Base-by-base conservation (phyloP, 2,329 filamentous ascomycete species). In the Cryoendolithus antarcticus region DNA sequence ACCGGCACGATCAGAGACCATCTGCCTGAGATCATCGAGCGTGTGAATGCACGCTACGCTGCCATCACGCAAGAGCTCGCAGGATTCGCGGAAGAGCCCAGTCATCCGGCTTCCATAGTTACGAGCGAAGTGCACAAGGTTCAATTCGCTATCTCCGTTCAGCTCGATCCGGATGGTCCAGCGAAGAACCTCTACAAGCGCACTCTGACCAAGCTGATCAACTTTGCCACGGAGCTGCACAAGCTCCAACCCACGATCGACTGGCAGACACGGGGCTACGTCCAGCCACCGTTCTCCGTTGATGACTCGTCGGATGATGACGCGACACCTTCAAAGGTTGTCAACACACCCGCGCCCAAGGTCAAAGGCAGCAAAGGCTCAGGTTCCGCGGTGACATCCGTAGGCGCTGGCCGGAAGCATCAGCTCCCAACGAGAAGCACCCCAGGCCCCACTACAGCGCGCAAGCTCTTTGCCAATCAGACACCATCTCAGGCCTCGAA, bases 21-120 rank as follows among this genome's bases (percentile, higher is more conserved):
- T 6, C 42, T 56, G 4, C 69, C 69, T 0, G 42, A 47, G 0
- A 69, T 73, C 3, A 57, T 62, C 0, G 47, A 54, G 0, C 58
- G 67, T n/a, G 66, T 75, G 1, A 44, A 63, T 4, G 39, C 50
- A 1, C 61, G 72, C 4, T 66, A 82, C 0, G 44, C 58, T 0
- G 54, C 65, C 0, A 74, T 86, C 2, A 64, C 74, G 1, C 48
- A 52, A 0, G 62, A 80, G 40, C 66, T 93, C 0, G 46, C 55
- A 0, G 61, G 60, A 0, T 68, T 88, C 0, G 79, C 84, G 30
- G 71, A 83, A 0, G 80, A 81, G 0, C 60, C 60, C 0, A 60
- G 65, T 0, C 83, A 86, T 32, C 72, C 86, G 0, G 71, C 77
- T n/a, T 64, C 77, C 0, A 74, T 77, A 7, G 69, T 93, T 0